Evolutionary conservation across 2,329 filamentous ascomycete species (phyloP).

Genomic region (Beauveria sp.): DNA sequence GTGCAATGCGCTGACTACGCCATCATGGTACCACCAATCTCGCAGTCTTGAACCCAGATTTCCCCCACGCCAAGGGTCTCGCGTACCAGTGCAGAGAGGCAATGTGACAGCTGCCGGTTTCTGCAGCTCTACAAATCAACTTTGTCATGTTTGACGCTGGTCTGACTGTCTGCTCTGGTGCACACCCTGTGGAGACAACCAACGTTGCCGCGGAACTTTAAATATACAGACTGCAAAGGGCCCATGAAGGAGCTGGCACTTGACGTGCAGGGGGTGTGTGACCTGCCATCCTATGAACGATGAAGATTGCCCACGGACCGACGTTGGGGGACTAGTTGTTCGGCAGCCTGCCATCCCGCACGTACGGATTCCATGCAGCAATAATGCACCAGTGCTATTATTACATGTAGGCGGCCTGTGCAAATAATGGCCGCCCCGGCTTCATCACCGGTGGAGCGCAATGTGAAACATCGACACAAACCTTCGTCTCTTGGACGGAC

Average conservation of each 20-base stretch:
- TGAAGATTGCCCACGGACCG: not conserved
- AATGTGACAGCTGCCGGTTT: not conserved
- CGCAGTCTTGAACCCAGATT: not conserved
- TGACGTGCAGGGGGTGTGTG: not conserved
- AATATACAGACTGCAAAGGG: not conserved
- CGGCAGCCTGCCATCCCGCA: not conserved
- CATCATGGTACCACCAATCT: not conserved
- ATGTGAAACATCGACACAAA: conserved; percentile 1
- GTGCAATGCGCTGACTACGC: not conserved
- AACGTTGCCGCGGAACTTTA: not conserved
- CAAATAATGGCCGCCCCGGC: not conserved
- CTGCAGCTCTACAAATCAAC: no score
- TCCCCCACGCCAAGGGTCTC: not conserved
- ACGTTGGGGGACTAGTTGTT: not conserved
- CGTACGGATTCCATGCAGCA: not conserved
- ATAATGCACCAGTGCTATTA: not conserved
- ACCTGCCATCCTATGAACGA: not conserved
- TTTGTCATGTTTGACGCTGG: no score
- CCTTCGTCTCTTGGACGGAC: not conserved
- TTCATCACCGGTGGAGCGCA: not conserved
- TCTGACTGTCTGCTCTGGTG: no score
- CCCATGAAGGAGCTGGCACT: not conserved
- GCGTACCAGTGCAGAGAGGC: not conserved
- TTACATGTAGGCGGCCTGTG: not conserved
- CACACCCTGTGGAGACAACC: not conserved